phyloP scores from a whole-genome alignment of 352 stramenopile genomes.

The Thalassiosira oceanica region DNA sequence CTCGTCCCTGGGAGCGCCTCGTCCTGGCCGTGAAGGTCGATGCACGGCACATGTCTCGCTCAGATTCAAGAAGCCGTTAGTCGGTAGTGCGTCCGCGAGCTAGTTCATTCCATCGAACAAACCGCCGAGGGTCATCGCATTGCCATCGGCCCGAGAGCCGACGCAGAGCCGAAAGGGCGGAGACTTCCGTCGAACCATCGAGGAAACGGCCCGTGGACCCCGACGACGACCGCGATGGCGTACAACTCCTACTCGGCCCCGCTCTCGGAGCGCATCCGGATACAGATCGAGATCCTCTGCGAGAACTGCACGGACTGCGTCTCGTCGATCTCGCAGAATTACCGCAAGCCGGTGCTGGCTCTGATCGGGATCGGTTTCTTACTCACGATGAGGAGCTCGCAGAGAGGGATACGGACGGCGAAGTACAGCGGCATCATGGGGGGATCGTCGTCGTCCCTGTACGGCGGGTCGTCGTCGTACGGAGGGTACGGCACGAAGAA shows the following conservation, averaged over 20 bases:
- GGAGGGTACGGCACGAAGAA: conserved; percentile 1
- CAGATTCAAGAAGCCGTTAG: neutral
- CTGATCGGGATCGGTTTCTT: conserved; percentile 23
- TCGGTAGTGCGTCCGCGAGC: too few species aligned
- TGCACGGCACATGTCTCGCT: neutral
- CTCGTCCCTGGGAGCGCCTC: too few species aligned
- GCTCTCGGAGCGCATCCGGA: conserved; percentile 47
- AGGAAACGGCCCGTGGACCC: neutral
- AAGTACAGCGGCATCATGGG: conserved; percentile 33
- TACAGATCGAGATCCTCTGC: conserved; percentile 52
- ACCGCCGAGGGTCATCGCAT: neutral
- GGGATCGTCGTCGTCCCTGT: conserved; percentile 1
- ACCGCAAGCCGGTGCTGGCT: conserved; percentile 32
- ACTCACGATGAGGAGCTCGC: conserved; percentile 31
- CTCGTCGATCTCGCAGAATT: conserved; percentile 11
- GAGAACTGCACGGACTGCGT: conserved; percentile 44
- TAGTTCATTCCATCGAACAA: too few species aligned
- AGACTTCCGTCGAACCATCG: neutral
- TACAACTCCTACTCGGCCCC: conserved; percentile 16
- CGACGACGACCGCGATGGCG: neutral
- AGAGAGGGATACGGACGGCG: conserved; percentile 20
- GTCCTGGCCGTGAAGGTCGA: neutral
- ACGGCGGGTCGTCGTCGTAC: conserved; percentile 5
- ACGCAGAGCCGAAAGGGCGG: neutral
- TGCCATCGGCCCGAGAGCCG: neutral